Conservation (phyloP, 139 green algal species). For the Astrephomene gubernaculifera region DNA sequence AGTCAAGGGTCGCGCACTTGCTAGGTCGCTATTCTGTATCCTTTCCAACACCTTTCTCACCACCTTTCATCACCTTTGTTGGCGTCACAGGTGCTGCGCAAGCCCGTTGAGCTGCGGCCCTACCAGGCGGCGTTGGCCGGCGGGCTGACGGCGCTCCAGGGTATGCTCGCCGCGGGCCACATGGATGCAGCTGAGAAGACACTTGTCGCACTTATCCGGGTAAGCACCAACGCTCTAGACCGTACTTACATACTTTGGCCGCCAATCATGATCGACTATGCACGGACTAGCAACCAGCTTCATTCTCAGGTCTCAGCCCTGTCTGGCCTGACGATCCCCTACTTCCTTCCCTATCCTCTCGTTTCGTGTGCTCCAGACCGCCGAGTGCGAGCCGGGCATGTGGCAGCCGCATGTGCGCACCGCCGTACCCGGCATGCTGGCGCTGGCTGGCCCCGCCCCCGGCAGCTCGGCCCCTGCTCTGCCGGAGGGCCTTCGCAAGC, state of each 20-base stretch:
- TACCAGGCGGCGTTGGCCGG: conserved; percentile 22
- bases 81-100: conserved; percentile 14
- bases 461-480: background rate
- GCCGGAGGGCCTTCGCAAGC: background rate
- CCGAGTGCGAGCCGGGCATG: conserved; percentile 1
- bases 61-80: too few species aligned
- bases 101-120: conserved; percentile 17
- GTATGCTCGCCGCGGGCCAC: background rate
- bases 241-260: too few species aligned
- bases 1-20: too few species aligned
- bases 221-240: too few species aligned
- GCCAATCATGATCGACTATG: too few species aligned
- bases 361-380: conserved; percentile 7
- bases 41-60: too few species aligned
- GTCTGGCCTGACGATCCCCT: too few species aligned
- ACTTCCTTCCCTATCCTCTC: too few species aligned
- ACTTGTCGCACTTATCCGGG: background rate
- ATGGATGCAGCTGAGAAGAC: background rate
- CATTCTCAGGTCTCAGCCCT: too few species aligned
- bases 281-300: too few species aligned
- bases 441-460: background rate
- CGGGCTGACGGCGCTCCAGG: background rate
- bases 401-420: conserved; percentile 11
- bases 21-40: background rate
- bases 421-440: conserved; percentile 27